Evolutionary conservation across 106 monocot species (phyloP), one percentile per base, ranked within the genome.

Genomic region (Dendrobium chrysotoxum): DNA sequence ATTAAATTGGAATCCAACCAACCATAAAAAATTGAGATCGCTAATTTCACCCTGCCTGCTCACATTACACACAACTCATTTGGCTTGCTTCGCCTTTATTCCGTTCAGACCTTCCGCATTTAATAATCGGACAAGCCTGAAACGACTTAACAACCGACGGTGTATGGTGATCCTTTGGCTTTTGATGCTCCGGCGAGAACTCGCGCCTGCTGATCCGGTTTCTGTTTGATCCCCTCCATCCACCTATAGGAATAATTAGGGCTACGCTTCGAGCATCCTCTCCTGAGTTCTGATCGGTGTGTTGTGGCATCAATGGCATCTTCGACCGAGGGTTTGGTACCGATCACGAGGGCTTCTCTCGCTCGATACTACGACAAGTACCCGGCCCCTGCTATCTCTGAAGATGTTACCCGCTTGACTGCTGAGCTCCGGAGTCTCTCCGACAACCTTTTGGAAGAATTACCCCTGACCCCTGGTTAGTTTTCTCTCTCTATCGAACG

Each of bases 361-460:
- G 85, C 92, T 4, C 85, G 85, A 18, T 97, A 94, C 80, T 97
- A 97, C 89, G 97, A 97, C 40, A 90, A 92, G 75, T 94, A 92
- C 81, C 88, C 89, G 20, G 73, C 88, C 23, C 71, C 85, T 23
- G 87, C 89, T 31, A 79, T 94, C 18, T 71, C 92, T 23, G 89
- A 86, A 26, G 94, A 89, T 76, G 88, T 92, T 28, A 2, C 78
- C 50, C 85, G 86, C 58, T 77, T 94, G 55, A 88, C 85, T 28
- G 79, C 78, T 13, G 80, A 91, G 73, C 92, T 97, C 38, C 85
- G 84, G 53, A 50, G 13, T 40, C 35, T 92, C 65, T 81, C 92
- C n/a, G 72, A 75, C 28, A 72, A 78, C 26, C 85, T 94, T 50
- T 40, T 80, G 28, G 83, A 85, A 47, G 88, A 81, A 16, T 84